Conservation (phyloP, 106 monocot species). For the Chionographis japonica region DNA sequence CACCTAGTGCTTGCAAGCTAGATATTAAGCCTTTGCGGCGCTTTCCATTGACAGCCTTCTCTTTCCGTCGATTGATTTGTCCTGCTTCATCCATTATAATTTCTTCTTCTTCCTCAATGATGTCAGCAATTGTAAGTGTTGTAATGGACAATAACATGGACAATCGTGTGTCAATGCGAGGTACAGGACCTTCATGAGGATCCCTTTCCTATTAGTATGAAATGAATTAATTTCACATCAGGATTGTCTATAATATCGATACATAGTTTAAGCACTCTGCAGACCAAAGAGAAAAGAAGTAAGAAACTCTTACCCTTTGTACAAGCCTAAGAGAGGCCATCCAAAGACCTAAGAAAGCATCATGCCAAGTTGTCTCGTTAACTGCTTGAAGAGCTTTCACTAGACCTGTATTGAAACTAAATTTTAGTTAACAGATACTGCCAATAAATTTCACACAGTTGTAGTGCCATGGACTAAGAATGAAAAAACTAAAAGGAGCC, state of each 20-base stretch:
- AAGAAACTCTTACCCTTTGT: constrained; percentile 61
- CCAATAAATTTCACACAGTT: not conserved
- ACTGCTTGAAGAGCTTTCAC: constrained; percentile 81
- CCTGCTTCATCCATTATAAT: constrained; percentile 15
- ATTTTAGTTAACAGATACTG: not conserved
- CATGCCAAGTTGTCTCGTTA: constrained; percentile 83
- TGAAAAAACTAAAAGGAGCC: constrained; percentile 1
- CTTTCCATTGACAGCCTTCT: constrained; percentile 29
- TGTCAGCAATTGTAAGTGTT: constrained; percentile 68
- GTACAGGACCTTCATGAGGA: constrained; percentile 92
- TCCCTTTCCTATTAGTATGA: constrained; percentile 68
- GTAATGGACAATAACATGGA: constrained; percentile 78
- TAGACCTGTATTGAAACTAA: constrained; percentile 48
- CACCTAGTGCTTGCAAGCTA: constrained; percentile 66
- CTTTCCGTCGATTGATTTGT: constrained; percentile 32
- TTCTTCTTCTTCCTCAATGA: constrained; percentile 72
- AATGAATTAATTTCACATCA: not conserved
- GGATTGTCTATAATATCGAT: not conserved
- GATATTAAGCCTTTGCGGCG: constrained; percentile 62
- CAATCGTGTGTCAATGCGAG: constrained; percentile 82
- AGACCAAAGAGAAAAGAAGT: not conserved
- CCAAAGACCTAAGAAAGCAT: constrained; percentile 92
- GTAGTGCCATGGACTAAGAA: not conserved
- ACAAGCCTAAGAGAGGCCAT: constrained; percentile 93
- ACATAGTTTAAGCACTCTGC: not conserved